These are phyloP conservation scores for Lophiotrema nucula DNA, from an alignment of 495 filamentous ascomycete genomes.

Conservation along the genomic window DNA sequence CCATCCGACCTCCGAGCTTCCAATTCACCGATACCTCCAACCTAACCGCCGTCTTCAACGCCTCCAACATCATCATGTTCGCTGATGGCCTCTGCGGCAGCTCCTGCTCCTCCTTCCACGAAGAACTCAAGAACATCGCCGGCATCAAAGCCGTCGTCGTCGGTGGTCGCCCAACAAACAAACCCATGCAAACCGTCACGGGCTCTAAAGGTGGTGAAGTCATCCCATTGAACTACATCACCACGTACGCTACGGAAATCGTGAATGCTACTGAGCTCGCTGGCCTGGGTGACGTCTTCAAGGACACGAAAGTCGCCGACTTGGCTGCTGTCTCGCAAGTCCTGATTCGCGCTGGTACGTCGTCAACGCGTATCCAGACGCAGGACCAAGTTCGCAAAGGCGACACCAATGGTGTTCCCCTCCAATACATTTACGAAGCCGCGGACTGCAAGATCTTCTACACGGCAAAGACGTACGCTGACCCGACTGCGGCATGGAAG, in stretches of 20 bases:
- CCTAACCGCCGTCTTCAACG: slow-evolving; percentile 12
- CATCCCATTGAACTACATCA: background rate
- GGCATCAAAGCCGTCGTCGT: slow-evolving; percentile 21
- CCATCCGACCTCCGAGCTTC: slow-evolving; percentile 29
- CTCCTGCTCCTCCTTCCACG: slow-evolving; percentile 23
- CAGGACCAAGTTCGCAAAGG: slow-evolving; percentile 27
- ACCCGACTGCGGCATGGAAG: slow-evolving; percentile 21
- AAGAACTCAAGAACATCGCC: slow-evolving; percentile 29
- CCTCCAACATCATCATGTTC: slow-evolving; percentile 29
- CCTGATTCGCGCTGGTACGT: slow-evolving; percentile 6
- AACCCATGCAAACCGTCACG: slow-evolving; percentile 22
- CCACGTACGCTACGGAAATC: background rate
- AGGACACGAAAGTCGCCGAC: background rate
- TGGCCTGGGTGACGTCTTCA: background rate
- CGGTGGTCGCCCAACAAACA: slow-evolving; percentile 15
- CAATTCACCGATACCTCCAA: slow-evolving; percentile 28
- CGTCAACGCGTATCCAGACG: slow-evolving; percentile 3
- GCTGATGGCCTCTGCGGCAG: slow-evolving; percentile 27
- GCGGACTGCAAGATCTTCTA: slow-evolving; percentile 29
- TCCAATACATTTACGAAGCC: slow-evolving; percentile 33
- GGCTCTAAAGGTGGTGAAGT: slow-evolving; percentile 27
- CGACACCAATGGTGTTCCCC: slow-evolving; percentile 7
- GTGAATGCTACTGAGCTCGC: background rate
- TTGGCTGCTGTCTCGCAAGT: slow-evolving; percentile 7
- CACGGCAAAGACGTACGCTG: slow-evolving; percentile 2